Evolutionary conservation across 208 protist genomes (phyloP).

Genomic region (Leishmania martiniquensis): DNA sequence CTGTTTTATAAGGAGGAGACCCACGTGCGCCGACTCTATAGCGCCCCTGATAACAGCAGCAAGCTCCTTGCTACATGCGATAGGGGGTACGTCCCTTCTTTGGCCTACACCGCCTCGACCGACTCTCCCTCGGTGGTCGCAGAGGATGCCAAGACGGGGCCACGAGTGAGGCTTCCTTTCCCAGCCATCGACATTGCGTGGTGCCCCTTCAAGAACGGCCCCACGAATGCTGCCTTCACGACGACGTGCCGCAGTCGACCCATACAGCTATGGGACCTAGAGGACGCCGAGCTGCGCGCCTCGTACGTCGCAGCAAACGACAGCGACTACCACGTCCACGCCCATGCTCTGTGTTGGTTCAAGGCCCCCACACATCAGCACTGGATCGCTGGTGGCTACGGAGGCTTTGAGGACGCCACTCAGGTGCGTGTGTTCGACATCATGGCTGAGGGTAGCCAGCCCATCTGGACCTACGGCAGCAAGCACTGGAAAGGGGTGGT

Average conservation of each 20-base stretch:
- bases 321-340: slow-evolving; percentile 52
- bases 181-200: slow-evolving; percentile 75
- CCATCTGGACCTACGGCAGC: slow-evolving; percentile 48
- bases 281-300: slow-evolving; percentile 64
- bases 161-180: slow-evolving; percentile 60
- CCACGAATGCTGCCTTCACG: slow-evolving; percentile 55
- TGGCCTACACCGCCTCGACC: slow-evolving; percentile 11
- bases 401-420: slow-evolving; percentile 56
- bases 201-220: slow-evolving; percentile 74
- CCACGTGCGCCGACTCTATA: slow-evolving; percentile 57
- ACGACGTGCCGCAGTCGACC: slow-evolving; percentile 58
- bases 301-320: slow-evolving; percentile 68
- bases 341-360: slow-evolving; percentile 56
- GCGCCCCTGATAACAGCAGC: slow-evolving; percentile 52
- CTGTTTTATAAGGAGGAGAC: slow-evolving; percentile 6
- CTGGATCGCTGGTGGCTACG: slow-evolving; percentile 71
- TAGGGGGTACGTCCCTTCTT: slow-evolving; percentile 21
- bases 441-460: slow-evolving; percentile 42
- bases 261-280: slow-evolving; percentile 80
- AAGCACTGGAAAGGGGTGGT: slow-evolving; percentile 18
- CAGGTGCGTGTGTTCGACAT: slow-evolving; percentile 81
- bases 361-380: slow-evolving; percentile 4
- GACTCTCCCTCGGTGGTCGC: neutral
- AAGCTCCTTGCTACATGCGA: slow-evolving; percentile 58
- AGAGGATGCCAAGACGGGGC: slow-evolving; percentile 11